These are phyloP conservation scores for Ogataea sp. DNA, from an alignment of 805 yeast genomes.

Conservation along the genomic window DNA sequence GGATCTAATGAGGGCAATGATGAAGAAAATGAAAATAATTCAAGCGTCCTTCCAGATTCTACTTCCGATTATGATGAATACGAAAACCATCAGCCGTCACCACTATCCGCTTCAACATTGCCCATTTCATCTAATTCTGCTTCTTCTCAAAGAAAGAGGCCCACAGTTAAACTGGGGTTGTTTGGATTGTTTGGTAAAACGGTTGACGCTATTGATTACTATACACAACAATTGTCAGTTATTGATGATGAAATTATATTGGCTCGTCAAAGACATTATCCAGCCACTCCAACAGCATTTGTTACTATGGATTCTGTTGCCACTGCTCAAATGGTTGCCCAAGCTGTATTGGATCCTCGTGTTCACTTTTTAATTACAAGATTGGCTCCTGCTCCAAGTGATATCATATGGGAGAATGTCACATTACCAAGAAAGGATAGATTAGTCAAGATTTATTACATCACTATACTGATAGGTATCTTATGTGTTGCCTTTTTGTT, in stretches of 20 bases:
- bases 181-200: slow-evolving; percentile 56
- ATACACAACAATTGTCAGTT: slow-evolving; percentile 56
- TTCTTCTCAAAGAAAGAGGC: slow-evolving; percentile 35
- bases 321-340: slow-evolving; percentile 94
- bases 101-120: background rate
- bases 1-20: background rate
- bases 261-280: slow-evolving; percentile 61
- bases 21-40: background rate
- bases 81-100: slow-evolving; percentile 3
- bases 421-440: slow-evolving; percentile 74
- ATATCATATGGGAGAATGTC: slow-evolving; percentile 86
- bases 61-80: slow-evolving; percentile 16
- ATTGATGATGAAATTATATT: slow-evolving; percentile 62
- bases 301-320: slow-evolving; percentile 94
- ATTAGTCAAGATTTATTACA: slow-evolving; percentile 50
- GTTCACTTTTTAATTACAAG: slow-evolving; percentile 75
- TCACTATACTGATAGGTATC: slow-evolving; percentile 60
- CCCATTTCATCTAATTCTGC: slow-evolving; percentile 7
- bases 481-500: slow-evolving; percentile 65
- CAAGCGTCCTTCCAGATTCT: slow-evolving; percentile 5
- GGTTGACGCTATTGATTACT: slow-evolving; percentile 78
- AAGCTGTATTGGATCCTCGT: slow-evolving; percentile 86
- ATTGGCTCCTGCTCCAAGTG: slow-evolving; percentile 94
- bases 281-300: slow-evolving; percentile 87
- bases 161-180: slow-evolving; percentile 51